Evolutionary conservation across 2,329 filamentous ascomycete species (phyloP).

Genomic region (Coniella lustricola): DNA sequence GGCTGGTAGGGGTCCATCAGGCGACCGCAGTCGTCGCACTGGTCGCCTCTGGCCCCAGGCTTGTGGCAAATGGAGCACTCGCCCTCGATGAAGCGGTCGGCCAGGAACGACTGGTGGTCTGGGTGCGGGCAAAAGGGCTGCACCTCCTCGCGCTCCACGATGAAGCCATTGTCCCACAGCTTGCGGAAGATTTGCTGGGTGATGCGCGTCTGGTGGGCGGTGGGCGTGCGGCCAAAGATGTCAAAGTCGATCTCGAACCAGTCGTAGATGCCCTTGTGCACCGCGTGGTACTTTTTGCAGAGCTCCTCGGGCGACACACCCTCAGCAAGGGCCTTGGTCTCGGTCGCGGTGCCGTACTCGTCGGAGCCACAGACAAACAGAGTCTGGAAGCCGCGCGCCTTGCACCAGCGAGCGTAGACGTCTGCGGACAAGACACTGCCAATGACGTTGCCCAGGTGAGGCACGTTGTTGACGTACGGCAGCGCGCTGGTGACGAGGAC

Average conservation of each 20-base stretch:
- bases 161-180: constrained; percentile 80
- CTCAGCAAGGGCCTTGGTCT: constrained; percentile 90
- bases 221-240: constrained; percentile 89
- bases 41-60: constrained; percentile 61
- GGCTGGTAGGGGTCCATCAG: constrained; percentile 63
- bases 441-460: constrained; percentile 84
- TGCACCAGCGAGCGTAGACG: constrained; percentile 76
- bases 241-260: constrained; percentile 97
- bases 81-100: constrained; percentile 81
- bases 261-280: constrained; percentile 86
- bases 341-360: constrained; percentile 93
- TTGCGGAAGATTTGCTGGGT: constrained; percentile 85
- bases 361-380: constrained; percentile 83
- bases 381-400: constrained; percentile 70
- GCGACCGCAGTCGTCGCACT: constrained; percentile 55
- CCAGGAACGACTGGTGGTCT: constrained; percentile 66
- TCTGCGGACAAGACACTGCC: constrained; percentile 85
- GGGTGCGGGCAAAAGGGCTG: constrained; percentile 78
- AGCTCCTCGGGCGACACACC: constrained; percentile 74
- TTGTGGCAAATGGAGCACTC: constrained; percentile 69
- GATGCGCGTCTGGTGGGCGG: constrained; percentile 81
- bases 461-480: constrained; percentile 73
- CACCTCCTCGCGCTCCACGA: constrained; percentile 78
- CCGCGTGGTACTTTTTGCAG: constrained; percentile 85
- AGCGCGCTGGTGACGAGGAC: constrained; percentile 87